Evolutionary conservation across 331 rosid genomes (phyloP).

Genomic region (Cydonia oblonga): DNA sequence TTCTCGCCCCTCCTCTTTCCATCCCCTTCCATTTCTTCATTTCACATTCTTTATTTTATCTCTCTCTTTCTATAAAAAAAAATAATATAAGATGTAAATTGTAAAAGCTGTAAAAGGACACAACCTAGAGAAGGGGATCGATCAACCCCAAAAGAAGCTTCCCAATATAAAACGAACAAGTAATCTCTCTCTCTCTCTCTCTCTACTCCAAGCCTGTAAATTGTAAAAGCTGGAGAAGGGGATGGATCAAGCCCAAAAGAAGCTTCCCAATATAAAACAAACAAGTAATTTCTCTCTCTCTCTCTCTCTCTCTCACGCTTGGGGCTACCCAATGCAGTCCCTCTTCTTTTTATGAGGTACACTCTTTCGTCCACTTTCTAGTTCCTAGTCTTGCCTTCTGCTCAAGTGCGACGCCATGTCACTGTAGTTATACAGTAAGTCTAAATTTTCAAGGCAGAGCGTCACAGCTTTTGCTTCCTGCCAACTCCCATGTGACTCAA

Average conservation of each 20-base stretch:
- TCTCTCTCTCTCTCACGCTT: neutral
- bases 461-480: neutral
- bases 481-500: conserved; percentile 43
- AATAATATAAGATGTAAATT: no score
- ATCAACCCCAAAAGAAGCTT: neutral
- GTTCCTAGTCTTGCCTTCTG: neutral
- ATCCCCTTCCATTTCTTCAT: no score
- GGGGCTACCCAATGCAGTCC: conserved; percentile 12
- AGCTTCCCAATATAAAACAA: neutral
- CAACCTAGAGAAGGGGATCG: neutral
- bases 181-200: neutral
- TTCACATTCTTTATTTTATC: no score
- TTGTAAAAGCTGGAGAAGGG: no score
- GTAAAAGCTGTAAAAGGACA: neutral
- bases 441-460: conserved; percentile 6
- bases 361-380: conserved; percentile 20
- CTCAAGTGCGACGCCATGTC: neutral
- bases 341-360: conserved; percentile 19
- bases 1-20: no score
- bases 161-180: neutral
- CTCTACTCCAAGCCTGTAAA: no score
- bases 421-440: neutral
- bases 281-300: neutral
- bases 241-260: neutral
- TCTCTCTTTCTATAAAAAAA: no score